These are phyloP conservation scores for Debaryomyces sp. DNA, from an alignment of 1,139 yeast genomes.

Conservation along the genomic window DNA sequence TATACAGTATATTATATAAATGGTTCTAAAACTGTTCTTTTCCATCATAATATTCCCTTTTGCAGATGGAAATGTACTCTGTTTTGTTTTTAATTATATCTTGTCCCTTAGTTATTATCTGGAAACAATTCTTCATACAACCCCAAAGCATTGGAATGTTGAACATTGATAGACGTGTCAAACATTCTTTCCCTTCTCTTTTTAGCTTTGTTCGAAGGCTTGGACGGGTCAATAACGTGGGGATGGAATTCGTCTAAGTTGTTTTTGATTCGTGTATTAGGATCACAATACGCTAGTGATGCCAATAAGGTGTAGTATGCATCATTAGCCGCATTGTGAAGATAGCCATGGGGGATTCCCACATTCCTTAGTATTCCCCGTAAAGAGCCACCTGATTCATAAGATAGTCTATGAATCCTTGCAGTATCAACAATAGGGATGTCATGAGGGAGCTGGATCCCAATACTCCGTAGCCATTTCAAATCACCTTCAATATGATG, in stretches of 20 bases:
- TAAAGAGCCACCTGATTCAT: slow-evolving; percentile 50
- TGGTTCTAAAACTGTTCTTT: neutral
- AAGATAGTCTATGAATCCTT: slow-evolving; percentile 45
- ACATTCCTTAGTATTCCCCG: slow-evolving; percentile 54
- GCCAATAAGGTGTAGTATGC: slow-evolving; percentile 69
- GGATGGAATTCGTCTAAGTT: slow-evolving; percentile 20
- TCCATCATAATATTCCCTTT: neutral
- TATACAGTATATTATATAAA: slow-evolving; percentile 2
- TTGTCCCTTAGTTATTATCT: neutral
- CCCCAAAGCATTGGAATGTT: slow-evolving; percentile 1
- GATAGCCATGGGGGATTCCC: slow-evolving; percentile 62
- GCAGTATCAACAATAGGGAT: slow-evolving; percentile 55
- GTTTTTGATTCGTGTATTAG: slow-evolving; percentile 25
- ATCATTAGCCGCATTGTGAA: slow-evolving; percentile 87
- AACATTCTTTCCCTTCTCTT: slow-evolving; percentile 9
- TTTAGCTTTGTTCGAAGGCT: neutral
- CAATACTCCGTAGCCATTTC: slow-evolving; percentile 50
- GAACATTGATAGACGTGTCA: slow-evolving; percentile 8
- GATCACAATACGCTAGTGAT: slow-evolving; percentile 59
- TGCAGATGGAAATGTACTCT: neutral
- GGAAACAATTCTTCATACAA: slow-evolving; percentile 8
- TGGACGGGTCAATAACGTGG: neutral
- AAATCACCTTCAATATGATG: slow-evolving; percentile 69
- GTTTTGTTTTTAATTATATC: neutral
- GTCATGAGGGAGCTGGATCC: slow-evolving; percentile 45